Base-by-base conservation (phyloP, 345 rosid genomes). In the Psidium guajava region DNA sequence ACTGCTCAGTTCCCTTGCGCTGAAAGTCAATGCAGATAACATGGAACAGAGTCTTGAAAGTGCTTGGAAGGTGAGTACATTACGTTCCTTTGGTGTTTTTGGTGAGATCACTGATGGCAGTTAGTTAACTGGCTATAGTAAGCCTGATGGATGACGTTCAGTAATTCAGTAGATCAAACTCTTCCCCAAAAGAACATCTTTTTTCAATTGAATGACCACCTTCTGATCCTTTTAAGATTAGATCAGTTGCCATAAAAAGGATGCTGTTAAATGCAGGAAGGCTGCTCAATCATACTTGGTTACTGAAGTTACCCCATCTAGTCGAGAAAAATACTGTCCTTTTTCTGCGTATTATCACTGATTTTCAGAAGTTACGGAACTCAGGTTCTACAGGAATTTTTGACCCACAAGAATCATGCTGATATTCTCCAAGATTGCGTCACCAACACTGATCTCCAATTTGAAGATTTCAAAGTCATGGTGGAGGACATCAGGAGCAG, bases 1-100 rank as follows among this genome's bases (percentile, higher is more conserved):
- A 89, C 93, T 96, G 88, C 95, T 97, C 85, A 92, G 93, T 88
- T 92, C 99, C 81, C 93, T 97, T 58, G 93, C 98, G 6, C 82
- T 85, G 85, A 97, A 93, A 93, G 95, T 97, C 80, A 92, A 91
- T 81, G 53, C 91, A 51, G 98, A 96, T 85, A 92, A 89, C 89
- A 91, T 96, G 82, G 98, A 96, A 40, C 95, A 93, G 90, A 92
- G 98, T 92, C 93, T 95, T 85, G 98, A 97, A 89, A 93, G 91
- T 94, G 96, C 99, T 69, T 95, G 98, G 99, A 96, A 95, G 98
- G 99, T 94, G 82, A 89, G 88, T 74, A 80, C 24, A 55, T 77
- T 56, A 54, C 42, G 51, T 54, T 87, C n/a, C 20, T 53, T 21
- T 64, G 77, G 24, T 16, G 44, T 16, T 64, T 64, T 28, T 32